Conservation (phyloP, 2,329 filamentous ascomycete species). For the Thielaviopsis musarum region DNA sequence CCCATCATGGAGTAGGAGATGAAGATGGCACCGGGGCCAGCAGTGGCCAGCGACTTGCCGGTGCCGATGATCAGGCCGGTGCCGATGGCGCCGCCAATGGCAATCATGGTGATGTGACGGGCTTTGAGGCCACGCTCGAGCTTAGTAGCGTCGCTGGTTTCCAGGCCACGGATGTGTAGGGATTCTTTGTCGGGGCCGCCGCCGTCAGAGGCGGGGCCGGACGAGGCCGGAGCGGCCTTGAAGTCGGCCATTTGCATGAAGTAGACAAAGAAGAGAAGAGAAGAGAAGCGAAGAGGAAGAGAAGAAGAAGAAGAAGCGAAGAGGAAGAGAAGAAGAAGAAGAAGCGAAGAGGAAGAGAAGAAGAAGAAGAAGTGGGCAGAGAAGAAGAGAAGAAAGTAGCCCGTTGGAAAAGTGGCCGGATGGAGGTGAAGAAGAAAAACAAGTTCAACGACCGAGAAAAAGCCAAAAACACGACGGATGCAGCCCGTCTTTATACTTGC, state of each 20-base stretch:
- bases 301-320: not conserved
- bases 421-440: no score
- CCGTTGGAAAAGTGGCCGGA: no score
- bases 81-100: slow-evolving; percentile 58
- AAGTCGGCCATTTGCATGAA: slow-evolving; percentile 4
- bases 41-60: slow-evolving; percentile 34
- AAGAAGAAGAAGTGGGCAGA: no score
- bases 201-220: slow-evolving; percentile 1
- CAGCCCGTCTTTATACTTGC: no score
- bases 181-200: not conserved
- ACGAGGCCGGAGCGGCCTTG: not conserved
- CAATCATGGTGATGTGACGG: slow-evolving; percentile 42
- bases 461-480: no score
- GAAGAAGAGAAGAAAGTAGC: no score
- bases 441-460: no score
- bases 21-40: slow-evolving; percentile 48
- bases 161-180: slow-evolving; percentile 28
- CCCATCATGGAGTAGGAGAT: slow-evolving; percentile 56
- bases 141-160: slow-evolving; percentile 30
- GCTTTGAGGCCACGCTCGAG: slow-evolving; percentile 37
- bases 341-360: no score
- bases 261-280: not conserved
- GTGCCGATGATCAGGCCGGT: slow-evolving; percentile 61
- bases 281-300: not conserved
- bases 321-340: not conserved